Base-by-base conservation (phyloP, 2,329 filamentous ascomycete species). In the Aspergillus intermedius region DNA sequence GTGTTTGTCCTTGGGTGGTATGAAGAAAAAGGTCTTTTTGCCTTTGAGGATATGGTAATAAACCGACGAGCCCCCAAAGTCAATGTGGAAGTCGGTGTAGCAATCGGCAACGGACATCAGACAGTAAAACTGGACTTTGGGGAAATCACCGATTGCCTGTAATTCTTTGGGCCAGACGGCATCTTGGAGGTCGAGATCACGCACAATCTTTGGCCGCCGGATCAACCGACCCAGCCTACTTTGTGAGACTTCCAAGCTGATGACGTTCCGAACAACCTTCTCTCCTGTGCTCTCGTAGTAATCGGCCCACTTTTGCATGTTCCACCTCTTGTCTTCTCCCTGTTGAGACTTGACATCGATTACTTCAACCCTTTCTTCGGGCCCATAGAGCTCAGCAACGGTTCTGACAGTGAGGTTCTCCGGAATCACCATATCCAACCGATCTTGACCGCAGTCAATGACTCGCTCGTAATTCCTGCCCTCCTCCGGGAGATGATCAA, bases 41-140 rank as follows among this genome's bases (percentile, higher is more conserved):
- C 83, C 83, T 54, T 82, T 82, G 47, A 86, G 66, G 53, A 86
- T 85, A 58, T 86, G 83, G 55, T 86, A 86, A 60, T 81, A 86
- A 5, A 86, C 83, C 1, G 82, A 86, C 3, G 83, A 86, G 4
- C 83, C 83, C 32, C 82, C 83, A 64, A 86, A 86, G 60, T 86
- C 83, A 60, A 86, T 83, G 64, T 86, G 83, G 56, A 86, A 86
- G 63, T 86, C 83, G 17, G 83, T 86, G 55, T 84, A 86, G 64
- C 82, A 84, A 63, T 86, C 82, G 10, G 81, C 80, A 19, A 85
- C 82, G 4, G 83, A 86, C 83, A 86, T 86, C 32, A 86, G 68
- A 60, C 81, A 83, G 67, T 84, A 84, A 59, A 83, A 85, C 51
- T 84, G 81, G 6, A 86, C 83, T 49, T 81, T 79, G 5, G 82